These are phyloP conservation scores for Laburnicola sp. DNA, from an alignment of 2,329 filamentous ascomycete genomes.

Conservation along the genomic window DNA sequence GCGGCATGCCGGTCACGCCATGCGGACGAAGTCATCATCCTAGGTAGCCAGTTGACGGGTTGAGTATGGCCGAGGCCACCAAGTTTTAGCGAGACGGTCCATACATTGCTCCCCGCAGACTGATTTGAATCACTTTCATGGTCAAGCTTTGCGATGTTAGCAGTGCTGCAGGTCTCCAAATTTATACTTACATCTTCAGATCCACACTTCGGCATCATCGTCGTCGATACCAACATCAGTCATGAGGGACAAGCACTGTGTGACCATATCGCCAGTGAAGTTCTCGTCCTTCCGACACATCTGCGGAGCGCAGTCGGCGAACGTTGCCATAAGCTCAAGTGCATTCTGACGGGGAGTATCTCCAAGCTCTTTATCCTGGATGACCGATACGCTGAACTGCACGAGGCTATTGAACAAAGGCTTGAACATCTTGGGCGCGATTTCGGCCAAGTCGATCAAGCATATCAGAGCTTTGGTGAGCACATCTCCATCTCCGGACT, in stretches of 20 bases:
- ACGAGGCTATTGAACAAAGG: constrained; percentile 89
- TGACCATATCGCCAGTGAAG: constrained; percentile 96
- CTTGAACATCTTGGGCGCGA: constrained; percentile 98
- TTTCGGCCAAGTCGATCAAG: constrained; percentile 90
- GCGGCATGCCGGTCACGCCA: constrained; percentile 97
- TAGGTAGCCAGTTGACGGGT: constrained; percentile 91
- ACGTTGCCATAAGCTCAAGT: constrained; percentile 95
- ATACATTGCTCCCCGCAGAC: constrained; percentile 98
- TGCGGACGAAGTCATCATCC: constrained; percentile 93
- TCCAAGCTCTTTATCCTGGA: constrained; percentile 92
- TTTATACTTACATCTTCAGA: constrained; percentile 77
- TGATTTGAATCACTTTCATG: constrained; percentile 97
- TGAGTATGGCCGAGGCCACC: constrained; percentile 90
- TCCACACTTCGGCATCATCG: constrained; percentile 93
- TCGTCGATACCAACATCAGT: constrained; percentile 94
- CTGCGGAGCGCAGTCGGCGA: constrained; percentile 88
- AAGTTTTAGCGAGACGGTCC: constrained; percentile 95
- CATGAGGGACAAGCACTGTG: constrained; percentile 96
- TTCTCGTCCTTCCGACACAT: constrained; percentile 95
- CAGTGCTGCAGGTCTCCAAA: constrained; percentile 3
- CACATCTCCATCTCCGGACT: constrained; percentile 85
- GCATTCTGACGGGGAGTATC: constrained; percentile 92
- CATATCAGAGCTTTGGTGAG: constrained; percentile 87
- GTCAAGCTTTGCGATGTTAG: constrained; percentile 65
- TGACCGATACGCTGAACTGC: constrained; percentile 87